Evolutionary conservation across 495 filamentous ascomycete genomes (phyloP).

Genomic region (Xylaria telfairii): DNA sequence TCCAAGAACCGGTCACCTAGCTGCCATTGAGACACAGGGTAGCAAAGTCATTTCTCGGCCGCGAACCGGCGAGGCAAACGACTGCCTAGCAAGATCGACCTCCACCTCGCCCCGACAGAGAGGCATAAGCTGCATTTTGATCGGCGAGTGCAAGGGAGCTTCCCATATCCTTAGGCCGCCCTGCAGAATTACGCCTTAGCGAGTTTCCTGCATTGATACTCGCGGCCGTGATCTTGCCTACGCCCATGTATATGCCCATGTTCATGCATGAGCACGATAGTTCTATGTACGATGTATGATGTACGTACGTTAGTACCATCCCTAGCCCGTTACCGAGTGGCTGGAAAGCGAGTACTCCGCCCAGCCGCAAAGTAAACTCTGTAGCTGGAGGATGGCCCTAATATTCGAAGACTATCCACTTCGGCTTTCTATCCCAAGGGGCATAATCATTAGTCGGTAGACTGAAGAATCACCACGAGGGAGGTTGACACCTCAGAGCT

Average conservation of each 20-base stretch:
- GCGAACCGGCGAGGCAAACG: constrained; percentile 10
- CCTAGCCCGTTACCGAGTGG: constrained; percentile 2
- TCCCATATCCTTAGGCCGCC: constrained; percentile 1
- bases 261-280: constrained; percentile 1
- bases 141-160: neutral
- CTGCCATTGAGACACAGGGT: neutral
- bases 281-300: neutral
- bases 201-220: neutral
- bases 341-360: neutral
- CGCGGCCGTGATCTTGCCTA: neutral
- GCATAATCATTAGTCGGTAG: neutral
- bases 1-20: neutral
- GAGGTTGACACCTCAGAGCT: neutral
- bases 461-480: neutral
- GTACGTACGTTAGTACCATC: neutral
- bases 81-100: constrained; percentile 4
- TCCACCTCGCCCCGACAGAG: constrained; percentile 1
- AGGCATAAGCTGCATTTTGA: neutral
- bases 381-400: neutral
- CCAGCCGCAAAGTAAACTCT: neutral
- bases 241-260: neutral
- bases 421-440: neutral
- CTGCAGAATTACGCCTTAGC: neutral
- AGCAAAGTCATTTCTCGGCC: neutral
- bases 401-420: neutral